A percentile compares a stretch with the other conserved stretches of the same genome.
Conservation (phyloP, 495 filamentous ascomycete species). For the Aspergillus sclerotioniger region DNA sequence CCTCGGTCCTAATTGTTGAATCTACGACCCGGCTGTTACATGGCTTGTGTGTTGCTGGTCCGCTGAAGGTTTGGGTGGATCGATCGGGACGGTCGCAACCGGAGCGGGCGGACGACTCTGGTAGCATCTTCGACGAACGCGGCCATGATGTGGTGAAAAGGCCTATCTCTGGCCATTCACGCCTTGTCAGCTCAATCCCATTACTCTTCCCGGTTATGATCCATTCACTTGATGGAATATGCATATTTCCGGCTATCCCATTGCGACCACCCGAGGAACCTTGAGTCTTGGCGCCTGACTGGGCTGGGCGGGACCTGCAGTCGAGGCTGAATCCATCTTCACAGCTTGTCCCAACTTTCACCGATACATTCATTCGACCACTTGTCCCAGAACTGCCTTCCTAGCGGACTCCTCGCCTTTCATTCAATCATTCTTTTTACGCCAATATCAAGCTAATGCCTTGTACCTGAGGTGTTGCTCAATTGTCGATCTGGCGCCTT, state of each 20-base stretch:
- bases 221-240: not conserved
- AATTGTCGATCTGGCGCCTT: not conserved
- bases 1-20: not conserved
- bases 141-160: slow-evolving; percentile 26
- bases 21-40: slow-evolving; percentile 9
- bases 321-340: not conserved
- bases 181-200: not conserved
- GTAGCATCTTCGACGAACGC: slow-evolving; percentile 36
- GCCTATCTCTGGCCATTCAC: not conserved
- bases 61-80: not conserved
- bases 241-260: slow-evolving; percentile 6
- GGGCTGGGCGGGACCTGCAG: not conserved
- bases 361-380: not conserved
- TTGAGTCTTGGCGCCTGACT: not conserved
- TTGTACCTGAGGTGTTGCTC: not conserved
- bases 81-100: slow-evolving; percentile 30
- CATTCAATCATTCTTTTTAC: not conserved
- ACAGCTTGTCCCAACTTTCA: slow-evolving; percentile 1
- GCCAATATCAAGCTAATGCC: not conserved
- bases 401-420: not conserved
- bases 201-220: not conserved
- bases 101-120: slow-evolving; percentile 19
- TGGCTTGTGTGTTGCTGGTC: not conserved
- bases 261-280: not conserved
- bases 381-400: not conserved